Evolutionary conservation across 2,329 filamentous ascomycete species (phyloP), one percentile per base, ranked within the genome.

Genomic region (Cladophialophora immunda): DNA sequence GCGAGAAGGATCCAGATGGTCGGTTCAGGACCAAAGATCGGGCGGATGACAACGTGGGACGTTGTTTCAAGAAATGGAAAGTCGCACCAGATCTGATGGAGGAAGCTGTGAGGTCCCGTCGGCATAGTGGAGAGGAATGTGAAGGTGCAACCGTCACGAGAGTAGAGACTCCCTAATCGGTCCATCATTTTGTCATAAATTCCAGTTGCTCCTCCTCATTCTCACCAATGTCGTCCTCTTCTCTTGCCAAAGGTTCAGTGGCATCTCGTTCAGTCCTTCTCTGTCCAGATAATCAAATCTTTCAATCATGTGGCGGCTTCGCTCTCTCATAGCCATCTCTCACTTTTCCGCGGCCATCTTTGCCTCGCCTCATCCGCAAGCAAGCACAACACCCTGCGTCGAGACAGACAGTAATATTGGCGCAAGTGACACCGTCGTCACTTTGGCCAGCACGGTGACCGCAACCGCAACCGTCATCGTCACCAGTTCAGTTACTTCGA

Each of bases 101-200:
- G 56, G 34, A 59, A 61, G 54, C 63, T 68, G 66, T 55, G 56
- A 63, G 59, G 36, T 34, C 36, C 66, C 66, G 63, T 38, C 17
- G 36, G 56, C 30, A 25, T 4, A 29, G 50, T 22, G 36, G 47
- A 27, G 17, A 11, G 29, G 45, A 53, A 32, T 19, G 22, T 22
- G 57, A 29, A 53, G 53, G 53, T 11, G 38, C 36, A 27, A 34
- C 52, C 50, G 25, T 19, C 45, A 6, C n/a, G 9, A 47, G n/a
- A 22, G 41, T 47, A 19, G 41, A 47, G n/a, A 47, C 22, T 11
- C n/a, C n/a, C n/a, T n/a, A n/a, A 22, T 25, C 8, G 4, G 45
- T 25, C 22, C 22, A 25, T 11, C 11, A 17, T 7, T 41, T 53
- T n/a, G n/a, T 36, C 15, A 32, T 22, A 27, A 5, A 15, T 17